Base-by-base conservation (phyloP, 306 rosid genomes). In the Datisca glomerata region DNA sequence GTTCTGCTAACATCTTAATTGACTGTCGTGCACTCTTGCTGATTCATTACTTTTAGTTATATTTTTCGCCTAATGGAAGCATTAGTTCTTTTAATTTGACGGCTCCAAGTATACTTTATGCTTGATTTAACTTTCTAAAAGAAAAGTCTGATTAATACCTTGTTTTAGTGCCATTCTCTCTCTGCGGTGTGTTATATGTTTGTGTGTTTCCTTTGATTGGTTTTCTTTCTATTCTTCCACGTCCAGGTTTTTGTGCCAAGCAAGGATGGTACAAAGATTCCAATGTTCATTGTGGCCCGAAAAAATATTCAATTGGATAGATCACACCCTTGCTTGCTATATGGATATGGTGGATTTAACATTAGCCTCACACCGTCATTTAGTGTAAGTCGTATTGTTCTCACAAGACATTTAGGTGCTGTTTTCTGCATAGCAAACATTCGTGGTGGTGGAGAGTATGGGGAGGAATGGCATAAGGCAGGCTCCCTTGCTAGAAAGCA, bases 401-500 rank as follows among this genome's bases (percentile, higher is more conserved):
- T 89, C 6, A 25, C 76, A 15, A 75, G 81, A 61, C 83, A 89
- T 71, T 74, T 89, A 36, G 98, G 86, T 45, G 67, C 36, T 53
- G 81, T 89, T 64, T 72, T 49, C 70, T 70, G 86, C 79, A 34
- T 84, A 66, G 98, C 93, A 45, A 84, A 89, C 64, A 84, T 89
- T 47, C 95, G 95, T 35, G 98, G 98, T 18, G 98, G 98, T 56
- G 98, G 98, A 40, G 98, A 89, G 57, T 89, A 84, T 27, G 98
- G 98, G 45, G 95, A 89, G 76, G 86, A 89, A 53, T 89, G 98
- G 98, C 98, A 89, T 57, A 89, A 80, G 75, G 81, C 91, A 46
- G 98, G 95, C 12, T 71, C 95, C 43, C 98, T 89, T 33, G 68
- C 78, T 6, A 80, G 57, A 36, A 89, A 89, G 73, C 98, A 89